A percentile compares a stretch with the other conserved stretches of the same genome.
Evolutionary conservation across 306 rosid species (phyloP).

Genomic region (Rubus parviflorus): DNA sequence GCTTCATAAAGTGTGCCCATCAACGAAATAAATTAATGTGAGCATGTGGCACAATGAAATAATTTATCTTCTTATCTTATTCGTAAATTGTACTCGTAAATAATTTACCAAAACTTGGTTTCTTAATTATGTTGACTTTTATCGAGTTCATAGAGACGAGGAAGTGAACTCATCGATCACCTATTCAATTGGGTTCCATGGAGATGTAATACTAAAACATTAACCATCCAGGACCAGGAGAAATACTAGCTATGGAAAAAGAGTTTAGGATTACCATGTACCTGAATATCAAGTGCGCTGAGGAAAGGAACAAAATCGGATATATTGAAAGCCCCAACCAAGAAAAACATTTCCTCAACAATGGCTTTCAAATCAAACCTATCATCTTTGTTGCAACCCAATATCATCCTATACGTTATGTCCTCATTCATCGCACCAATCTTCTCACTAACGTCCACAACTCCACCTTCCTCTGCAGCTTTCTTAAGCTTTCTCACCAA

Average conservation of each 20-base stretch:
- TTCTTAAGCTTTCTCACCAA: slow-evolving; percentile 5
- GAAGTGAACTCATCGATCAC: too few relatives aligned
- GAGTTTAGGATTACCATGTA: background rate
- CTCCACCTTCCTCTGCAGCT: slow-evolving; percentile 11
- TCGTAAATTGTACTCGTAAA: too few relatives aligned
- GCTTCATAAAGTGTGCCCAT: too few relatives aligned
- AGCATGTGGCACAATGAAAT: too few relatives aligned
- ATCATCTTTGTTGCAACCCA: background rate
- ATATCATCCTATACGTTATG: slow-evolving; percentile 6
- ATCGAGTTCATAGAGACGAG: too few relatives aligned
- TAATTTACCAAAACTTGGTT: too few relatives aligned
- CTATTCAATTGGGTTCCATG: too few relatives aligned
- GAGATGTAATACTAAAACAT: too few relatives aligned
- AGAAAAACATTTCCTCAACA: background rate
- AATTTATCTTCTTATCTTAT: too few relatives aligned
- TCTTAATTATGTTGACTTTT: too few relatives aligned
- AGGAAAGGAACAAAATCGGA: slow-evolving; percentile 40
- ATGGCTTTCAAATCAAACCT: slow-evolving; percentile 31
- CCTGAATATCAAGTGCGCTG: slow-evolving; percentile 40
- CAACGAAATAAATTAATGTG: too few relatives aligned
- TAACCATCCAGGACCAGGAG: background rate
- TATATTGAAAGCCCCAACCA: slow-evolving; percentile 35
- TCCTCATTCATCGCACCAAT: slow-evolving; percentile 6
- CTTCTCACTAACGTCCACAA: slow-evolving; percentile 30
- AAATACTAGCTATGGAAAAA: background rate